phyloP scores from a whole-genome alignment of 2,329 filamentous ascomycete genomes.

The Fusarium torulosum region DNA sequence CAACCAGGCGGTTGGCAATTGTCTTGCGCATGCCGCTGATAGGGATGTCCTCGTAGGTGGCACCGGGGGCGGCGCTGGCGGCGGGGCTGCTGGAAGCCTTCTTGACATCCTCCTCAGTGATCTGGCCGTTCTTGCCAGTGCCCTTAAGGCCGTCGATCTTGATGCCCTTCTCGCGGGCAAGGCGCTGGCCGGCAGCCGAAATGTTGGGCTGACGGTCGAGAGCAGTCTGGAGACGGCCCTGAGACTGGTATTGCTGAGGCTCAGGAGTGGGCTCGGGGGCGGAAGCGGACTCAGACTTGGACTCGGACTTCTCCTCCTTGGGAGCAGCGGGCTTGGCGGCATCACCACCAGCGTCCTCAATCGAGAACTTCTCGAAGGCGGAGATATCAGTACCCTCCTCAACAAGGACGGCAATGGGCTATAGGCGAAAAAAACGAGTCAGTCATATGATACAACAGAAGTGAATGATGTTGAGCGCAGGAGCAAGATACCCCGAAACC shows the following conservation, averaged over 20 bases:
- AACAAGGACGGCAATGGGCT: conserved; percentile 97
- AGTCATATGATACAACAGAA: conserved; percentile 18
- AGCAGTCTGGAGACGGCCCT: conserved; percentile 83
- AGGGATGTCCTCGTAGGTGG: conserved; percentile 85
- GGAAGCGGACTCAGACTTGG: conserved; percentile 67
- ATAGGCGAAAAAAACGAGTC: conserved; percentile 28
- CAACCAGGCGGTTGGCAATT: conserved; percentile 88
- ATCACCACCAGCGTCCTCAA: conserved; percentile 92
- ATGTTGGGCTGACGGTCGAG: conserved; percentile 85
- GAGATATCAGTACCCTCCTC: conserved; percentile 90
- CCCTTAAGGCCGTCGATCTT: conserved; percentile 85
- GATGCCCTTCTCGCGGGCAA: conserved; percentile 88
- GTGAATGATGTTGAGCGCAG: conserved; percentile 6
- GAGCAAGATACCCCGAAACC: conserved; percentile 36
- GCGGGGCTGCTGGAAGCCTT: conserved; percentile 76
- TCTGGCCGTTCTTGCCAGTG: conserved; percentile 84
- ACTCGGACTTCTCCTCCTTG: conserved; percentile 75
- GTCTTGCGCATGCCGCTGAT: conserved; percentile 97
- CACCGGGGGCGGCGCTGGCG: conserved; percentile 66
- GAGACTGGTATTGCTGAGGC: conserved; percentile 78
- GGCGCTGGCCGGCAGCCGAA: conserved; percentile 78
- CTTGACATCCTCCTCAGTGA: conserved; percentile 94
- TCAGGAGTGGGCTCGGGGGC: conserved; percentile 59
- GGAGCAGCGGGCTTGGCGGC: conserved; percentile 69
- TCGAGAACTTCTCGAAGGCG: conserved; percentile 88